These are phyloP conservation scores for Chaetoceros tenuissimus DNA, from an alignment of 108 stramenopile genomes.

Conservation along the genomic window DNA sequence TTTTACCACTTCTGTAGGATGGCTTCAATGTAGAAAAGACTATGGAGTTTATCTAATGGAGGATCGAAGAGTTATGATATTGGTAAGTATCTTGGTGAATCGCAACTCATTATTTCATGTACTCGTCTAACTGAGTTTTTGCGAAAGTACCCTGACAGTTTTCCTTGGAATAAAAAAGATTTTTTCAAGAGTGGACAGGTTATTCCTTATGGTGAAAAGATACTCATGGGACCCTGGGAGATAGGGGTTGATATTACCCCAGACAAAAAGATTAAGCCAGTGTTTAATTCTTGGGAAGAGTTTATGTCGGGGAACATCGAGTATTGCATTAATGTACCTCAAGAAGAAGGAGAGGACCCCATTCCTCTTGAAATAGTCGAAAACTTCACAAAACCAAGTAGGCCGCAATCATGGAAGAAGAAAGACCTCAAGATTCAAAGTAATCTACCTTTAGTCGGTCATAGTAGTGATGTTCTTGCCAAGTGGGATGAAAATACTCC, in stretches of 20 bases:
- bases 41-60: conserved; percentile 67
- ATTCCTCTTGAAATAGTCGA: conserved; percentile 39
- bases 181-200: conserved; percentile 23
- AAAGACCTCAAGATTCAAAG: conserved; percentile 64
- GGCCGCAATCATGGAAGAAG: conserved; percentile 74
- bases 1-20: conserved; percentile 21
- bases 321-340: conserved; percentile 48
- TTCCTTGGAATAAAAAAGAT: conserved; percentile 58
- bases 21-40: conserved; percentile 84
- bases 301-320: conserved; percentile 59
- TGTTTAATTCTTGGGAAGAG: conserved; percentile 30
- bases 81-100: conserved; percentile 7
- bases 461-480: background rate
- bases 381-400: conserved; percentile 41
- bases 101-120: background rate
- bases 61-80: conserved; percentile 53
- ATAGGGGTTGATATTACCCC: conserved; percentile 15
- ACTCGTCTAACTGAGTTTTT: background rate
- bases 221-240: conserved; percentile 63
- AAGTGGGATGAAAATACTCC: background rate
- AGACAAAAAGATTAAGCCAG: background rate
- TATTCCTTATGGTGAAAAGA: conserved; percentile 26
- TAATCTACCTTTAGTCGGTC: conserved; percentile 55
- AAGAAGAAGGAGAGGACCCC: conserved; percentile 9
- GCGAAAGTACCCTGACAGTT: conserved; percentile 36